These are phyloP conservation scores for Prunus salicina DNA, from an alignment of 306 rosid species.

Conservation along the genomic window DNA sequence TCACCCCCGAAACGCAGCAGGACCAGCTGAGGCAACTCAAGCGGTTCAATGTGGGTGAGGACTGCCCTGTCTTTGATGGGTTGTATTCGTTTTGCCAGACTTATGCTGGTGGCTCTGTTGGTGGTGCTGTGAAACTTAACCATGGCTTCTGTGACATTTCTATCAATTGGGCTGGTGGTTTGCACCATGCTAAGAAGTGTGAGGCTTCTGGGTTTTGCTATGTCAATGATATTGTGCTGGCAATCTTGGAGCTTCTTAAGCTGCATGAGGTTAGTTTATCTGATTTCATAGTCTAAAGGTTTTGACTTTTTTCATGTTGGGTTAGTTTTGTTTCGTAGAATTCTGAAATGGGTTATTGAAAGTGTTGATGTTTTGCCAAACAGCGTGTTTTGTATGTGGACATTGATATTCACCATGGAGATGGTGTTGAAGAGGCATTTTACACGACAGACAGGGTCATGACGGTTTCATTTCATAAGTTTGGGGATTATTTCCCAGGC, in stretches of 20 bases:
- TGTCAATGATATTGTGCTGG: slow-evolving; percentile 79
- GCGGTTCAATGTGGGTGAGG: slow-evolving; percentile 90
- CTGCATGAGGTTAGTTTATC: slow-evolving; percentile 61
- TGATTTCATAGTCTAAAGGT: not conserved
- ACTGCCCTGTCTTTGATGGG: slow-evolving; percentile 88
- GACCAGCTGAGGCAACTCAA: slow-evolving; percentile 84
- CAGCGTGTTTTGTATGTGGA: slow-evolving; percentile 91
- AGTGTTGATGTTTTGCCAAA: slow-evolving; percentile 3
- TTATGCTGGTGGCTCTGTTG: slow-evolving; percentile 92
- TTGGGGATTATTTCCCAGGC: slow-evolving; percentile 89
- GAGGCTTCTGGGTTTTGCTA: slow-evolving; percentile 93
- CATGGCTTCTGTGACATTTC: slow-evolving; percentile 83
- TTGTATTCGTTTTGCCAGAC: slow-evolving; percentile 82
- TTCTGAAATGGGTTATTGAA: not conserved
- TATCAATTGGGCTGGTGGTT: slow-evolving; percentile 86
- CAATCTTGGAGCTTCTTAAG: slow-evolving; percentile 84
- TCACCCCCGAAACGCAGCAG: slow-evolving; percentile 84
- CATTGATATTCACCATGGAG: slow-evolving; percentile 90
- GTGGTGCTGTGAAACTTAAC: slow-evolving; percentile 80
- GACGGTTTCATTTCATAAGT: slow-evolving; percentile 90
- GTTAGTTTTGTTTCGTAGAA: not conserved
- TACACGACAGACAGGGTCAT: slow-evolving; percentile 86
- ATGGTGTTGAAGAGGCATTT: slow-evolving; percentile 90
- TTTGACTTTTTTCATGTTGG: not conserved
- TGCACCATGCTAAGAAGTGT: slow-evolving; percentile 89